Evolutionary conservation across 2,329 filamentous ascomycete species (phyloP), one percentile per base, ranked within the genome.

Genomic region (Colletotrichum acutatum): DNA sequence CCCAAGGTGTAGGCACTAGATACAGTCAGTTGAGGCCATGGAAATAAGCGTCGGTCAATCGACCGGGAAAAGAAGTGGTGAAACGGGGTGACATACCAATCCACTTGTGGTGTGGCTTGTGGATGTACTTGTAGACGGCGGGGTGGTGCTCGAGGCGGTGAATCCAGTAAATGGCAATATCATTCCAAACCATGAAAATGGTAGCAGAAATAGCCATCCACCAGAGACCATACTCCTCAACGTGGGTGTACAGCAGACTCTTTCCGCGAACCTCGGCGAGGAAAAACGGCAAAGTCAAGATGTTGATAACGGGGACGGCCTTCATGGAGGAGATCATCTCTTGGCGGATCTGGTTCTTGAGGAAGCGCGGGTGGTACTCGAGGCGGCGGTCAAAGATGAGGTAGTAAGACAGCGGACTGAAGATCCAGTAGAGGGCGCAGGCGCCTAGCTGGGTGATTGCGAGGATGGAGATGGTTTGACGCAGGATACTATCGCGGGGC

Each of bases 341-440:
- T 71, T 81, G 83, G 64, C 80, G 79, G 66, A 86, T 78, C 75
- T 87, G 85, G 79, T 86, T 86, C 80, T 85, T 82, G 66, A 87
- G 80, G 78, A 86, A 87, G 70, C 84, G 82, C 24, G 85, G 85
- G 76, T 87, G 85, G 74, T 86, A 77, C 77, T 85, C 83, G 63
- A 85, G 79, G 14, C 84, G 82, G 19, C 82, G 80, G 77, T 87
- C 85, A 74, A 86, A 87, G 68, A 95, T 85, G 83, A 94, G 90
- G 82, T 92, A 83, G 83, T 95, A 95, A 42, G 93, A 95, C 16
- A 94, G 84, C 49, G 90, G 87, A 28, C 92, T 91, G 80, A 90
- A 93, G 75, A 91, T 76, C 79, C 92, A 93, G 86, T 95, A 95
- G 37, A 71, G 68, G 66, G 80, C 77, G 12, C 66, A 64, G 16